Percentiles rank a stretch among this genome's conserved stretches.
Conservation (phyloP, 139 green algal species). For the Pleodorina starrii region DNA sequence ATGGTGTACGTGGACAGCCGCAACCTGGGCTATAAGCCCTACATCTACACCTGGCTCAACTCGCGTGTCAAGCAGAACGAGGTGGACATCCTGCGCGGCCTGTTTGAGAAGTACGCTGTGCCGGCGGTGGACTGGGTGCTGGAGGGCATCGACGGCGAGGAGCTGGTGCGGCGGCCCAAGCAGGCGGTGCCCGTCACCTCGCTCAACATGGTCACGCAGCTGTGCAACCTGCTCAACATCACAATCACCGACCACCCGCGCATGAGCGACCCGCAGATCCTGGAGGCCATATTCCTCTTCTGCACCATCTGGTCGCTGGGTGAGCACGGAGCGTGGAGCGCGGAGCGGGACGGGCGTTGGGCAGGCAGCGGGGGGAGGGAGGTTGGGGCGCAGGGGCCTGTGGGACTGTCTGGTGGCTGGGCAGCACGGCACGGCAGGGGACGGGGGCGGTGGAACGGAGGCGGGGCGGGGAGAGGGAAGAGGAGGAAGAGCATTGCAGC, state of each 20-base stretch:
- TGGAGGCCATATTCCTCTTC: slow-evolving; percentile 87
- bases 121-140: slow-evolving; percentile 79
- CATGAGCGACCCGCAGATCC: slow-evolving; percentile 72
- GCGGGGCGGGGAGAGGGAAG: no score
- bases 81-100: slow-evolving; percentile 65
- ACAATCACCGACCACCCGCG: slow-evolving; percentile 68
- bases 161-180: slow-evolving; percentile 75
- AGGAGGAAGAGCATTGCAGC: not conserved
- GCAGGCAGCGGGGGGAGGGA: no score
- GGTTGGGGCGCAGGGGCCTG: no score
- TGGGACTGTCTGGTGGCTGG: no score
- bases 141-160: slow-evolving; percentile 85
- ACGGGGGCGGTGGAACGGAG: no score
- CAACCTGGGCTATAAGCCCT: slow-evolving; percentile 90
- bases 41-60: slow-evolving; percentile 83
- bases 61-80: slow-evolving; percentile 59
- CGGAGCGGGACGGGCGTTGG: no score
- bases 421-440: no score
- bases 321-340: no score
- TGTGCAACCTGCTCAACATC: slow-evolving; percentile 82
- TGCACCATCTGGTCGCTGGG: slow-evolving; percentile 85
- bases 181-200: slow-evolving; percentile 82
- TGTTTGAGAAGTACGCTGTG: slow-evolving; percentile 88
- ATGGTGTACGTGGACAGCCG: slow-evolving; percentile 95
- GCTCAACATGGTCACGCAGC: slow-evolving; percentile 89